phyloP scores from a whole-genome alignment of 2,329 filamentous ascomycete species.

The Fusarium avenaceum region DNA sequence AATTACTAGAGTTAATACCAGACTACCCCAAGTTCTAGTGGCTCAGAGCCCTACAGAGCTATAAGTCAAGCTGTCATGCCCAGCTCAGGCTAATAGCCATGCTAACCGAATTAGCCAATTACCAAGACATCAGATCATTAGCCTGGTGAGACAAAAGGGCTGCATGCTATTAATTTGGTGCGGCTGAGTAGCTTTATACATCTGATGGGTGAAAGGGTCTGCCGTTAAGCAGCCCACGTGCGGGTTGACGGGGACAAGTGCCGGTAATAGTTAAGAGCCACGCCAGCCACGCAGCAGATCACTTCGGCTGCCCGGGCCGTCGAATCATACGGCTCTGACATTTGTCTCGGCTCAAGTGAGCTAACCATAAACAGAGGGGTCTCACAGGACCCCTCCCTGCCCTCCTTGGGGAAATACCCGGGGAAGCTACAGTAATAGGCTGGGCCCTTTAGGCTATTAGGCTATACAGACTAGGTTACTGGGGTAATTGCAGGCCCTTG shows the following conservation, averaged over 20 bases:
- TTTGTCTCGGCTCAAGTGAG: not conserved
- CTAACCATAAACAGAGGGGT: not conserved
- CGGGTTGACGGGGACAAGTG: not conserved
- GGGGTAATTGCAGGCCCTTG: constrained; percentile 10
- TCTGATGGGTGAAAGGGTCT: not conserved
- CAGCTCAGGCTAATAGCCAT: too few relatives aligned
- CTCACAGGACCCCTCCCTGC: not conserved
- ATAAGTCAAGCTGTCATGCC: too few relatives aligned
- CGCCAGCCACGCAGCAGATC: not conserved
- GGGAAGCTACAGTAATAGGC: constrained; percentile 3
- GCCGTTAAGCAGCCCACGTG: not conserved
- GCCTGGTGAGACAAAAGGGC: not conserved
- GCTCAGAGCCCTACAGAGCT: too few relatives aligned
- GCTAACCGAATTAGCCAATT: too few relatives aligned
- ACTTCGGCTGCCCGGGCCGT: constrained; percentile 15
- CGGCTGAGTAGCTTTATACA: not conserved
- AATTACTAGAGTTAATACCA: too few relatives aligned
- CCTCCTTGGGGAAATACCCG: constrained; percentile 8
- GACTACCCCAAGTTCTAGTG: too few relatives aligned
- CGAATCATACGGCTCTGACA: constrained; percentile 8
- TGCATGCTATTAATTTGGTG: not conserved
- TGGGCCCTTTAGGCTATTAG: constrained; percentile 19
- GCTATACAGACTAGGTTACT: constrained; percentile 5
- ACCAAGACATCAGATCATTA: too few relatives aligned
- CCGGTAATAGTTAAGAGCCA: not conserved